phyloP scores from a whole-genome alignment of 129 eudicot species.

The Centaurea solstitialis region DNA sequence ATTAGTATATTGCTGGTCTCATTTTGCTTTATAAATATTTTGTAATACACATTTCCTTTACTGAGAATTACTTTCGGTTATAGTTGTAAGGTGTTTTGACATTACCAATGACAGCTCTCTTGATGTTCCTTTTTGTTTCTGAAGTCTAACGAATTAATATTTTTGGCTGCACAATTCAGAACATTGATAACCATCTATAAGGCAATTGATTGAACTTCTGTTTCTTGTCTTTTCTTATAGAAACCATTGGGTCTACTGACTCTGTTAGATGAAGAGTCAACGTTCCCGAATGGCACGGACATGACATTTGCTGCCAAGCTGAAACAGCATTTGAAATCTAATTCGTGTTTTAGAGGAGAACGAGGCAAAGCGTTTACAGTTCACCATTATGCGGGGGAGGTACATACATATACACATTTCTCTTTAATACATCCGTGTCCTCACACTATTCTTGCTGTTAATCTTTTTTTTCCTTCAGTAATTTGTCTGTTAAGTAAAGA shows the following conservation, averaged over 20 bases:
- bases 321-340: conserved; percentile 67
- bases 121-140: not conserved
- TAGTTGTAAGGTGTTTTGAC: not conserved
- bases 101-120: not conserved
- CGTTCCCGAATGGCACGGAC: conserved; percentile 93
- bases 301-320: conserved; percentile 84
- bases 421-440: not conserved
- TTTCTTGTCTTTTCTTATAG: conserved; percentile 47
- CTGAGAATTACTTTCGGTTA: not conserved
- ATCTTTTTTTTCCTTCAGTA: not conserved
- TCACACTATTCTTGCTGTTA: not conserved
- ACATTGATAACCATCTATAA: not conserved
- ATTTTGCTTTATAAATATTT: too few relatives aligned
- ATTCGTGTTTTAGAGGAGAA: conserved; percentile 88
- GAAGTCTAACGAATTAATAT: not conserved
- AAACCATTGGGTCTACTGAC: conserved; percentile 92
- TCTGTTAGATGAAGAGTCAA: conserved; percentile 92
- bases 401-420: conserved; percentile 26
- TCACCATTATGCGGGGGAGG: conserved; percentile 98
- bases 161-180: not conserved
- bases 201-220: not conserved
- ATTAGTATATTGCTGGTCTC: too few relatives aligned
- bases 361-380: conserved; percentile 83
- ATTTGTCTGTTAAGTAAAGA: not conserved
- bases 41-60: not conserved